A percentile compares a stretch with the other conserved stretches of the same genome.
Evolutionary conservation across 2,329 filamentous ascomycete genomes (phyloP).

Genomic region (Hymenoscyphus salicellus): DNA sequence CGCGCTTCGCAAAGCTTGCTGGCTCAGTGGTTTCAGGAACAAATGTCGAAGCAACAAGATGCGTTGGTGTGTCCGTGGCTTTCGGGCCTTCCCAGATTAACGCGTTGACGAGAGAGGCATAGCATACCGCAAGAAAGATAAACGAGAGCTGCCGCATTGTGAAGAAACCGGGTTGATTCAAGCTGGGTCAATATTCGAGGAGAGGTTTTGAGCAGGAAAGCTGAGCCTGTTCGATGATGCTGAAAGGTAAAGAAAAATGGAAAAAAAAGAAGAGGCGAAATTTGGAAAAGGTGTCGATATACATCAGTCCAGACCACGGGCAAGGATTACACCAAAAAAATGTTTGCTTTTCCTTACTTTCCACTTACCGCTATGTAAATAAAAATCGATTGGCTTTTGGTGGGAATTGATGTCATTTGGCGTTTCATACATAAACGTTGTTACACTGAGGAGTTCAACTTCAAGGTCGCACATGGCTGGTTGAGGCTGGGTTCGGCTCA

Average conservation of each 20-base stretch:
- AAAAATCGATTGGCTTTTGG: neutral
- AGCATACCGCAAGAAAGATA: neutral
- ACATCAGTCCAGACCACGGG: neutral
- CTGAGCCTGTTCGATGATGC: too few relatives aligned
- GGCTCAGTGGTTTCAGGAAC: too few relatives aligned
- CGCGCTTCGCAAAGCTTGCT: too few relatives aligned
- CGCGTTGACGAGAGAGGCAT: neutral
- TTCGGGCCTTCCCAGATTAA: neutral
- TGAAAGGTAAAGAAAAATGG: too few relatives aligned
- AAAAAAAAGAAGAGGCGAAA: too few relatives aligned
- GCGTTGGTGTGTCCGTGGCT: neutral
- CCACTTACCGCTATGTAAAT: neutral
- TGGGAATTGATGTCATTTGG: neutral
- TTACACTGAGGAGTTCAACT: neutral
- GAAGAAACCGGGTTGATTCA: neutral
- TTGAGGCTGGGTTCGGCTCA: too few relatives aligned
- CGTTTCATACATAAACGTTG: neutral
- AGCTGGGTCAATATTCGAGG: neutral
- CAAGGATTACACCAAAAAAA: neutral
- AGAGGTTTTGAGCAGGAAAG: neutral
- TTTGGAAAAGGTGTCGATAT: too few relatives aligned
- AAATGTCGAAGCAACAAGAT: neutral
- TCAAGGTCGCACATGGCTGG: neutral
- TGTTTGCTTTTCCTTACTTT: neutral
- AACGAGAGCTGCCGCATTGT: neutral